These are phyloP conservation scores for Testicularia cyperi DNA, from an alignment of 1,284 basidiomycete genomes.

Conservation along the genomic window DNA sequence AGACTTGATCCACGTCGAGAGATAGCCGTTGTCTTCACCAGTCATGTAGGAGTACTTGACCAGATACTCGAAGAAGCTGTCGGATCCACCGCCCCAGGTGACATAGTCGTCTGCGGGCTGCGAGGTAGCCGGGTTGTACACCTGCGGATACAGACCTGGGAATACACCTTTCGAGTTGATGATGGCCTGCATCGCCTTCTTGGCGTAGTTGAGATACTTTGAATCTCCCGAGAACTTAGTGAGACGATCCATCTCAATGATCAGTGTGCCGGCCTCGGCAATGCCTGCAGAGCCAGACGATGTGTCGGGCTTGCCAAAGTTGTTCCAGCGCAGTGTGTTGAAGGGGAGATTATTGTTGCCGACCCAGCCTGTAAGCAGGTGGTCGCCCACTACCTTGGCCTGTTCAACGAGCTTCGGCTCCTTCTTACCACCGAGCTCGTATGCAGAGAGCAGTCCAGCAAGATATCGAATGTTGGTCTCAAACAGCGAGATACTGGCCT, in stretches of 20 bases:
- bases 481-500: conserved; percentile 37
- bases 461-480: conserved; percentile 55
- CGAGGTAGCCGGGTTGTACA: conserved; percentile 13
- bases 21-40: conserved; percentile 28
- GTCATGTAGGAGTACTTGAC: conserved; percentile 47
- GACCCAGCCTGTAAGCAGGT: conserved; percentile 47
- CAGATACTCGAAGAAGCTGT: conserved; percentile 53
- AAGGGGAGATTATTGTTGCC: conserved; percentile 42
- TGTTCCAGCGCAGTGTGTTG: conserved; percentile 49
- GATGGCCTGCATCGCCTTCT: conserved; percentile 42
- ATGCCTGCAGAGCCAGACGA: conserved; percentile 27
- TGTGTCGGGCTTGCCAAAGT: conserved; percentile 7
- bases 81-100: conserved; percentile 53
- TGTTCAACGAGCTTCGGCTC: conserved; percentile 43
- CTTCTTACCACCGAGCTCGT: conserved; percentile 48
- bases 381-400: conserved; percentile 42
- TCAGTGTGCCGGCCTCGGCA: conserved; percentile 46
- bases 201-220: conserved; percentile 37
- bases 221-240: conserved; percentile 39
- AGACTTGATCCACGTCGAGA: conserved; percentile 42
- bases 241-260: conserved; percentile 48
- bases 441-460: conserved; percentile 47
- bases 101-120: conserved; percentile 34
- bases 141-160: conserved; percentile 36
- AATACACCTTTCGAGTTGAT: conserved; percentile 26